Evolutionary conservation across 176 grass and related monocot genomes (phyloP).

Genomic region (Zea luxurians): DNA sequence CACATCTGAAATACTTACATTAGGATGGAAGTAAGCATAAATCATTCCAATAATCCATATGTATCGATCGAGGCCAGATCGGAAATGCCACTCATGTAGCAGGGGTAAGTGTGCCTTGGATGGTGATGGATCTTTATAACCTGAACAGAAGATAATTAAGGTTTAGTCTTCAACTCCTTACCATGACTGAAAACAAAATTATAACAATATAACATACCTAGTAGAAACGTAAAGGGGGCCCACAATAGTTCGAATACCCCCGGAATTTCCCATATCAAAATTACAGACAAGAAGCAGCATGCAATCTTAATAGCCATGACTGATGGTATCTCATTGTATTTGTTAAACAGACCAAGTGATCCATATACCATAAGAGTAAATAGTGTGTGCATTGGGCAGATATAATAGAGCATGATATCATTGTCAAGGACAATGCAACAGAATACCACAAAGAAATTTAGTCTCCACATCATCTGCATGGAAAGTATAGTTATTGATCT

Average conservation of each 20-base stretch:
- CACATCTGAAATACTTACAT: conserved; percentile 55
- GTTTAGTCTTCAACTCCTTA: background rate
- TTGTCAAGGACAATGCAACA: conserved; percentile 90
- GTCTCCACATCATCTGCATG: conserved; percentile 89
- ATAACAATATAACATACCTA: conserved; percentile 55
- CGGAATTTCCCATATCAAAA: conserved; percentile 96
- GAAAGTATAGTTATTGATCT: conserved; percentile 9
- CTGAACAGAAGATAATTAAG: conserved; percentile 41
- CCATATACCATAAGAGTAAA: conserved; percentile 95
- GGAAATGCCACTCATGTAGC: conserved; percentile 95
- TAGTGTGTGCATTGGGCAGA: conserved; percentile 84
- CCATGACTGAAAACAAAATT: conserved; percentile 2
- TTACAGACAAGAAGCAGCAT: conserved; percentile 75
- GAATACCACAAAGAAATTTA: conserved; percentile 76
- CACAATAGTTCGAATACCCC: conserved; percentile 80
- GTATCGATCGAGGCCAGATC: conserved; percentile 93
- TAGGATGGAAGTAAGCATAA: conserved; percentile 98
- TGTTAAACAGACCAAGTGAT: conserved; percentile 87
- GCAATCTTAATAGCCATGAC: conserved; percentile 83
- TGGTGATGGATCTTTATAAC: conserved; percentile 90
- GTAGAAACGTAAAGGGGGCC: conserved; percentile 76
- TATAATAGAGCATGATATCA: conserved; percentile 82
- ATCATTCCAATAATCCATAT: conserved; percentile 99
- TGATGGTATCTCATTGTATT: conserved; percentile 85
- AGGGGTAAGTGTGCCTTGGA: conserved; percentile 66